A percentile compares a stretch with the other conserved stretches of the same genome.
These are phyloP conservation scores for Solanum aculeatissimum DNA, from an alignment of 305 asterid genomes.

Conservation along the genomic window DNA sequence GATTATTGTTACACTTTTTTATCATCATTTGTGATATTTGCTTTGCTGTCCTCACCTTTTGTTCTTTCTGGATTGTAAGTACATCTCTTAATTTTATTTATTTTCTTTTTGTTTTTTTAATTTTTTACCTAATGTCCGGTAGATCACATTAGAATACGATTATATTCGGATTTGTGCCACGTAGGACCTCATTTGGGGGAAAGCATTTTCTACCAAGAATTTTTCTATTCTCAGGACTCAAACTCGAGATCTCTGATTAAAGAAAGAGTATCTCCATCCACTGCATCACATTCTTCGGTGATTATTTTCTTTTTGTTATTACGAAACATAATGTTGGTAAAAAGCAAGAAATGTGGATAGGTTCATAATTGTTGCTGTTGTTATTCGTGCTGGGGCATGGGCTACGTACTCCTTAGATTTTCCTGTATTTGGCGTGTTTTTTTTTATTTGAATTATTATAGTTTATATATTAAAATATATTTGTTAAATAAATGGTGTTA, in stretches of 20 bases:
- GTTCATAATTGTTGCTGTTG: background rate
- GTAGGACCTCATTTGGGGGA: too few relatives aligned
- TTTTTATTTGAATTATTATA: too few relatives aligned
- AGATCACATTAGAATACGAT: too few relatives aligned
- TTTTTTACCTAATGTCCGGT: too few relatives aligned
- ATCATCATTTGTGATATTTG: background rate
- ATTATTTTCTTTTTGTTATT: background rate
- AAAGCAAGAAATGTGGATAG: background rate
- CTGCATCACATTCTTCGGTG: accelerated
- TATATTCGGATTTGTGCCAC: too few relatives aligned
- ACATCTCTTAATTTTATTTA: background rate
- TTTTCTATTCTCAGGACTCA: too few relatives aligned
- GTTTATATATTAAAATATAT: too few relatives aligned
- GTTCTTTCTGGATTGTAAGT: background rate
- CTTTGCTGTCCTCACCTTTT: background rate
- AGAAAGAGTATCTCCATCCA: too few relatives aligned
- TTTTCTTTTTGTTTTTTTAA: background rate
- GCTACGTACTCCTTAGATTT: background rate
- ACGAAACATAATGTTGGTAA: background rate
- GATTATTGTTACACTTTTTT: background rate
- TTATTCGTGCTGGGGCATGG: background rate
- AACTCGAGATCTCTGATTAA: too few relatives aligned
- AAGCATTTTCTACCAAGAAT: too few relatives aligned
- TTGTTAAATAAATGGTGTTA: too few relatives aligned
- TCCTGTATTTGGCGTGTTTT: background rate